phyloP scores from a whole-genome alignment of 805 yeast species.

The Myxozyma monticola region DNA sequence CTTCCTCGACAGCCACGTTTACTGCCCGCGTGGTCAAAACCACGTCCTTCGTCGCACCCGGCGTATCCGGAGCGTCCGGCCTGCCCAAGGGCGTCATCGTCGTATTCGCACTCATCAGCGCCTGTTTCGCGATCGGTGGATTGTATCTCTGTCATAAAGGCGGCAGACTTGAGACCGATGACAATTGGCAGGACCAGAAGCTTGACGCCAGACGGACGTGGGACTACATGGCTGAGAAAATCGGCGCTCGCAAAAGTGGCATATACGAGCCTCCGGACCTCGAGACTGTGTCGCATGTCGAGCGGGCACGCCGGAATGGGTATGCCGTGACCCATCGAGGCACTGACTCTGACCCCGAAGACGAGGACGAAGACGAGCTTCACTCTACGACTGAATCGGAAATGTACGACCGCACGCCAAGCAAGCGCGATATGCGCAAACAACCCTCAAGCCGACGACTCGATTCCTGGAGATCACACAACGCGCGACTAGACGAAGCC shows the following conservation, averaged over 20 bases:
- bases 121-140: slow-evolving; percentile 14
- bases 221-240: not conserved
- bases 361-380: too few species aligned
- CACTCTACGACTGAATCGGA: too few species aligned
- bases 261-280: not conserved
- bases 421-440: too few species aligned
- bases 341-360: too few species aligned
- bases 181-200: slow-evolving; percentile 13
- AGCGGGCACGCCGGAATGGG: too few species aligned
- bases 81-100: slow-evolving; percentile 19
- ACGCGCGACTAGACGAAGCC: too few species aligned
- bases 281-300: not conserved
- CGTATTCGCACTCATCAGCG: slow-evolving; percentile 17
- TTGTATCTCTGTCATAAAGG: slow-evolving; percentile 5
- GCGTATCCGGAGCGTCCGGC: not conserved
- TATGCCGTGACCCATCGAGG: too few species aligned
- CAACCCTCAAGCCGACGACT: too few species aligned
- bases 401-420: too few species aligned
- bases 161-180: not conserved
- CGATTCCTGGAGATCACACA: too few species aligned
- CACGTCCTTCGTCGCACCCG: slow-evolving; percentile 4
- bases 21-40: slow-evolving; percentile 1
- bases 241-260: not conserved
- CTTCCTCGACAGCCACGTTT: not conserved
- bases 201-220: slow-evolving; percentile 9